phyloP scores from a whole-genome alignment of 306 rosid genomes.

The Vigna hirtella region DNA sequence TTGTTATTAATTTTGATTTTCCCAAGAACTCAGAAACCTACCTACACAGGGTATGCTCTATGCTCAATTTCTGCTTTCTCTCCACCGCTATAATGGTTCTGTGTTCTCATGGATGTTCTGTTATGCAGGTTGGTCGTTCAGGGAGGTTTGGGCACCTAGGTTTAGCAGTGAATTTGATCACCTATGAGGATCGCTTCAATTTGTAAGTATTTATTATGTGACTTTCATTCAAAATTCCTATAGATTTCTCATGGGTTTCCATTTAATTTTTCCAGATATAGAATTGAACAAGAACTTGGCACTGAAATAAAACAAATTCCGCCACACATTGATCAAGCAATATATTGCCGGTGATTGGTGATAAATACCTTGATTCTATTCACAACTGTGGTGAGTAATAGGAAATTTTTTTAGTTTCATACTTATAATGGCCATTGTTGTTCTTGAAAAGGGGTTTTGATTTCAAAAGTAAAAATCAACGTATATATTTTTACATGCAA shows the following conservation, averaged over 20 bases:
- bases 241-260: conserved; percentile 25
- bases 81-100: conserved; percentile 1
- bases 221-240: conserved; percentile 20
- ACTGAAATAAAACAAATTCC: conserved; percentile 98
- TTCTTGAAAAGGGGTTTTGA: conserved; percentile 4
- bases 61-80: conserved; percentile 34
- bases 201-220: conserved; percentile 62
- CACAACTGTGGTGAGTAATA: conserved; percentile 55
- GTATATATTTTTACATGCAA: background rate
- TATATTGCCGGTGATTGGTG: conserved; percentile 82
- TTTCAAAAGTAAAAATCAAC: conserved; percentile 5
- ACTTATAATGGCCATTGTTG: conserved; percentile 17
- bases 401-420: conserved; percentile 6
- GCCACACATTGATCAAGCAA: conserved; percentile 97
- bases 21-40: conserved; percentile 98
- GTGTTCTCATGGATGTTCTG: conserved; percentile 37
- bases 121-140: conserved; percentile 92
- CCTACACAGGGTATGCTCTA: conserved; percentile 90
- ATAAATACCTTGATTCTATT: conserved; percentile 45
- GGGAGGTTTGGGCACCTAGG: conserved; percentile 99
- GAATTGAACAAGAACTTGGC: conserved; percentile 99
- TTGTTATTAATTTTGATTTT: conserved; percentile 96
- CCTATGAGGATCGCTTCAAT: conserved; percentile 98
- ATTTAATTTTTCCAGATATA: conserved; percentile 62
- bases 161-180: conserved; percentile 96